Conservation (phyloP, 164 flowering plant genomes). For the Piper betle region DNA sequence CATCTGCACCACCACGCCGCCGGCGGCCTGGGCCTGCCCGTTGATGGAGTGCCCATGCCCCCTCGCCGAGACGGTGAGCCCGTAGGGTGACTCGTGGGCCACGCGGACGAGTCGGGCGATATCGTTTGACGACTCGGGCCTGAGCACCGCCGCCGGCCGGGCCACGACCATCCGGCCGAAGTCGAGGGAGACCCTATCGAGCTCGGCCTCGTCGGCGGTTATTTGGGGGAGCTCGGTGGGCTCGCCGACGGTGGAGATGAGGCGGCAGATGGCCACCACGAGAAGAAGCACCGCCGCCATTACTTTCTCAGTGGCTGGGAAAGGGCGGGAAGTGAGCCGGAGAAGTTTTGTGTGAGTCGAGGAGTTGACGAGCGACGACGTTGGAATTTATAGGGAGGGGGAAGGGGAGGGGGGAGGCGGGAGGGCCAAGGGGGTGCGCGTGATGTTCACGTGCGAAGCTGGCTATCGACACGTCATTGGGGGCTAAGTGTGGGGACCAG, state of each 20-base stretch:
- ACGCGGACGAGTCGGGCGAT: slow-evolving; percentile 32
- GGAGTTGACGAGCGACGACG: neutral
- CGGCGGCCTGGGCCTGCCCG: slow-evolving; percentile 69
- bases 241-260: slow-evolving; percentile 49
- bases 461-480: neutral
- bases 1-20: slow-evolving; percentile 76
- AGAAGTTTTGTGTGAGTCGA: neutral
- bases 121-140: slow-evolving; percentile 54
- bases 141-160: slow-evolving; percentile 56
- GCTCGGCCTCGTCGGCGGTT: slow-evolving; percentile 32
- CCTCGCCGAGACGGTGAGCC: slow-evolving; percentile 61
- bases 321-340: neutral
- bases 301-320: neutral
- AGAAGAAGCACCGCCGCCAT: slow-evolving; percentile 10
- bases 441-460: slow-evolving; percentile 22
- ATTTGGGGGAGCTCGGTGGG: slow-evolving; percentile 34
- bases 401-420: neutral
- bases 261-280: slow-evolving; percentile 31
- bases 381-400: neutral
- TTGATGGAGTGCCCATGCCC: slow-evolving; percentile 94
- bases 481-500: neutral
- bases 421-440: neutral
- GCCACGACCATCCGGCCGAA: slow-evolving; percentile 38
- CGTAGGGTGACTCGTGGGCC: slow-evolving; percentile 29
- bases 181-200: slow-evolving; percentile 47